Evolutionary conservation across 1,284 basidiomycete species (phyloP).

Genomic region (Inonotus hispidus): DNA sequence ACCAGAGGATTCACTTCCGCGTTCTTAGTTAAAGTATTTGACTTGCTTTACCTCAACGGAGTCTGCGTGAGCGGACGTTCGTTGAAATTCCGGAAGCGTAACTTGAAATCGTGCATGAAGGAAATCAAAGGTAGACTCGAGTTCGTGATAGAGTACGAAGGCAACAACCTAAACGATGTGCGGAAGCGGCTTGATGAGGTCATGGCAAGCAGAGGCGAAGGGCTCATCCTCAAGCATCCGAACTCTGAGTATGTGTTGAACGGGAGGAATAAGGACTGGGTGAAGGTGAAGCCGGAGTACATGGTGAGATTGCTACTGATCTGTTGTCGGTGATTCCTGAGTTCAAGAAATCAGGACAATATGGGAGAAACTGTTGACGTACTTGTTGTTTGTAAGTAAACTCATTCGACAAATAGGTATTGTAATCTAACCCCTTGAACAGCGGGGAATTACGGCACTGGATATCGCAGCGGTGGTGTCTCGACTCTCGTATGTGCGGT

Average conservation of each 20-base stretch:
- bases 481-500: slow-evolving; percentile 76
- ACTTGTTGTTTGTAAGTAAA: slow-evolving; percentile 71
- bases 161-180: slow-evolving; percentile 76
- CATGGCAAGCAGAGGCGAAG: slow-evolving; percentile 81
- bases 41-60: slow-evolving; percentile 83
- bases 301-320: slow-evolving; percentile 51
- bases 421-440: neutral
- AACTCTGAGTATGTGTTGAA: slow-evolving; percentile 76
- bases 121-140: slow-evolving; percentile 76
- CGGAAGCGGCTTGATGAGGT: slow-evolving; percentile 73
- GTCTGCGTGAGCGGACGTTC: slow-evolving; percentile 61
- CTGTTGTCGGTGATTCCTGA: neutral
- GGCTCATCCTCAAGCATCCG: slow-evolving; percentile 85
- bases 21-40: slow-evolving; percentile 84
- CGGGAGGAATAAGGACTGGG: slow-evolving; percentile 84
- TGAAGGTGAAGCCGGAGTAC: slow-evolving; percentile 93
- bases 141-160: slow-evolving; percentile 65
- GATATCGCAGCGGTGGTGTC: slow-evolving; percentile 73
- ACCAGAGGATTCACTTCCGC: neutral
- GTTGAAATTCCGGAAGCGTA: slow-evolving; percentile 63
- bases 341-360: slow-evolving; percentile 53
- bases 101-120: slow-evolving; percentile 55
- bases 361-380: slow-evolving; percentile 88
- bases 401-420: neutral
- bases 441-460: slow-evolving; percentile 73